These are phyloP conservation scores for Mycena venus DNA, from an alignment of 768 basidiomycete species.

Conservation along the genomic window DNA sequence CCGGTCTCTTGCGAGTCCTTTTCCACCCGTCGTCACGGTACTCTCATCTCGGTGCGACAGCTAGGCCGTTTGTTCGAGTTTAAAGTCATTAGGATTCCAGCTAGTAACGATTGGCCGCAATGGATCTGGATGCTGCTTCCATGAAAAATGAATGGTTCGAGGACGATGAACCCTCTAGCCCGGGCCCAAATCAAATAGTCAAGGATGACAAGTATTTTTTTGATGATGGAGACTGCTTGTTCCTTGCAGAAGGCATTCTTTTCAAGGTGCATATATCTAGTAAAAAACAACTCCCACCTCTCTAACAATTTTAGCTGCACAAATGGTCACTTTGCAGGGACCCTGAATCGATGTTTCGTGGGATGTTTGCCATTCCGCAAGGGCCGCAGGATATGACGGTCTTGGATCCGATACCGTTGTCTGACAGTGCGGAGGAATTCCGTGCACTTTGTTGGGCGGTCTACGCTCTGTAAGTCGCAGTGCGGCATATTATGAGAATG, in stretches of 20 bases:
- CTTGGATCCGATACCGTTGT: neutral
- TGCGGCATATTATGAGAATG: too few relatives aligned
- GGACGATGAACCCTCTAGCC: too few relatives aligned
- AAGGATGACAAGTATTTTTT: constrained; percentile 12
- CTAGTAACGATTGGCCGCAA: too few relatives aligned
- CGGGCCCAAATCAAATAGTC: neutral
- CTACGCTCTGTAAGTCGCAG: constrained; percentile 16
- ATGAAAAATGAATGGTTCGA: too few relatives aligned
- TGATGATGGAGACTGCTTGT: constrained; percentile 20
- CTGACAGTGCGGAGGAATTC: neutral
- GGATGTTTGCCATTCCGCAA: neutral
- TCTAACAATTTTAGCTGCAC: neutral
- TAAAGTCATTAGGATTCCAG: too few relatives aligned
- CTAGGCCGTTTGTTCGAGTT: too few relatives aligned
- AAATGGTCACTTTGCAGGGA: too few relatives aligned
- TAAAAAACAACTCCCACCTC: neutral
- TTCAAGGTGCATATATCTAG: constrained; percentile 11
- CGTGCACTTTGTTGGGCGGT: constrained; percentile 16
- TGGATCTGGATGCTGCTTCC: too few relatives aligned
- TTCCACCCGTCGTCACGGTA: too few relatives aligned
- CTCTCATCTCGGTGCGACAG: too few relatives aligned
- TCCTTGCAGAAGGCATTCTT: neutral
- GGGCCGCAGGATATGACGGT: neutral
- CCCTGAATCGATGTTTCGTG: constrained; percentile 6
- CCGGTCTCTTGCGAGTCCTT: too few relatives aligned